Base-by-base conservation (phyloP, 1,139 yeast genomes). In the Lodderomyces beijingensis region DNA sequence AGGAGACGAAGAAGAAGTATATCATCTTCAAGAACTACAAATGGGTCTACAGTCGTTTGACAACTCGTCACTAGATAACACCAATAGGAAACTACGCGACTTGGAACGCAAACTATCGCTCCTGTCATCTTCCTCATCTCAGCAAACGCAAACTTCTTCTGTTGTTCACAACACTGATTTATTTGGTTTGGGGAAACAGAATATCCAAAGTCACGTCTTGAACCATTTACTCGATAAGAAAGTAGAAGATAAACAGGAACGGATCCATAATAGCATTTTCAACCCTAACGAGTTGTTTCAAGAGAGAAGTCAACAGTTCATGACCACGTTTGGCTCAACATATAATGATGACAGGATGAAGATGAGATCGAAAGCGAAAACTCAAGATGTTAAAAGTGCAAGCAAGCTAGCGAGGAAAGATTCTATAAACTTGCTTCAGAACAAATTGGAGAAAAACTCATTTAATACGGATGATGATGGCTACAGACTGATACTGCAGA, bases 281-380 rank as follows among this genome's bases (percentile, higher is more conserved):
- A 52, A 61, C 37, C 54, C 70, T 18, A 57, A 62, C 42, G 65
- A 57, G 24, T 46, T 67, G 30, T 67, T 50, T 38, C 52, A 58
- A 10, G 67, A 65, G 33, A 51, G 71, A 32, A 65, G 62, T 42
- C 44, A 46, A 28, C 9, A 34, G 3, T 57, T 59, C 34, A 47
- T 59, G 40, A 59, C 69, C 16, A 55, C 50, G 13, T 60, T 60
- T 30, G 58, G 52, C 25, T 51, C 51, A 18, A 43, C 43, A 31
- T 54, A 57, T 36, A 49, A 51, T 34, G 54, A 50, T 30, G 56
- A 50, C 30, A 10, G 24, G 14, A 16, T 15, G 41, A 29, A 27
- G 24, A 16, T 8, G 13, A 16, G 15, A 28, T 13, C 26, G 12
- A 17, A 30, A 13, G 14, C 14, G 26, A 23, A 30, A 7, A 27